phyloP scores from a whole-genome alignment of 208 protist species.

The Leishmania amazonensis region DNA sequence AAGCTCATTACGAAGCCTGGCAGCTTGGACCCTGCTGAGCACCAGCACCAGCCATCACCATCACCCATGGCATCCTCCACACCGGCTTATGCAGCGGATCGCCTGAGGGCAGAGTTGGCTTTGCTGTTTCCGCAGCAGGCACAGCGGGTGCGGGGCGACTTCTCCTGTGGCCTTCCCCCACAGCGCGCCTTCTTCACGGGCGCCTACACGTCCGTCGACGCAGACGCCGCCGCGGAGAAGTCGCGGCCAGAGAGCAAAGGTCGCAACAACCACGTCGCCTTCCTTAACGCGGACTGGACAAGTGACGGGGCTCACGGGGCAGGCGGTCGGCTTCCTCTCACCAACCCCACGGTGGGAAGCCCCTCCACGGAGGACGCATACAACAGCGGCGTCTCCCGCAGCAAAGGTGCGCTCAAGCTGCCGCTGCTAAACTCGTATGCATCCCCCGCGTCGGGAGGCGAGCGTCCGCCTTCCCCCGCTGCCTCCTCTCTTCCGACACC shows the following conservation, averaged over 20 bases:
- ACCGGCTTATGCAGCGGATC: neutral
- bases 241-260: too few relatives aligned
- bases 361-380: neutral
- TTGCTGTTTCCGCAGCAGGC: neutral
- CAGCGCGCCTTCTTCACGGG: neutral
- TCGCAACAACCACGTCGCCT: neutral
- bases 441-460: neutral
- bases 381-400: neutral
- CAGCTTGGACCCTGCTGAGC: neutral
- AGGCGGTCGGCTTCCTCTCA: neutral
- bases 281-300: neutral
- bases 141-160: neutral
- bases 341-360: neutral
- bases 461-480: neutral
- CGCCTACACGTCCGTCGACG: constrained; percentile 1
- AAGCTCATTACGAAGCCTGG: constrained; percentile 16
- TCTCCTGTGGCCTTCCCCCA: constrained; percentile 11
- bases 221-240: constrained; percentile 8
- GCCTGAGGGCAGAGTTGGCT: neutral
- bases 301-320: neutral
- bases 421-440: neutral
- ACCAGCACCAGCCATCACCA: neutral
- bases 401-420: neutral
- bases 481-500: neutral
- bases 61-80: neutral